Conservation (phyloP, 2,329 filamentous ascomycete species). For the Aureobasidium melanogenum region DNA sequence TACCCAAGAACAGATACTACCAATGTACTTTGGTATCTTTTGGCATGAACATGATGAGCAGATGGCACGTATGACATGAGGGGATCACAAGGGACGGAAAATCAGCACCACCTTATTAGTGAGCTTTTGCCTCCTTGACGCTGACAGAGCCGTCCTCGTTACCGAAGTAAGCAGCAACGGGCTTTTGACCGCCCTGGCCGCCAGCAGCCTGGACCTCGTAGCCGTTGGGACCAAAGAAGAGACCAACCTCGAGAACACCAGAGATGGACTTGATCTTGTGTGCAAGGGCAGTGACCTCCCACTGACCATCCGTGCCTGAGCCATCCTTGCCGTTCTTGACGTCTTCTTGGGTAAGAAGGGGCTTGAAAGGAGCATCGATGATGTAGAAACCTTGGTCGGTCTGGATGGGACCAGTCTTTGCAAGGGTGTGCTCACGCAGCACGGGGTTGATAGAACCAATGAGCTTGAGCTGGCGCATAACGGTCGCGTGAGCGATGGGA, state of each 20-base stretch:
- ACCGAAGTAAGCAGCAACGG: slow-evolving; percentile 90
- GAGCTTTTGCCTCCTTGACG: not conserved
- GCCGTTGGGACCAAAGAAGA: slow-evolving; percentile 80
- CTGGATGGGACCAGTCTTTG: slow-evolving; percentile 74
- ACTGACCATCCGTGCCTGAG: slow-evolving; percentile 48
- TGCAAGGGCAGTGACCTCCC: slow-evolving; percentile 72
- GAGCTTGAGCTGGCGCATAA: slow-evolving; percentile 60
- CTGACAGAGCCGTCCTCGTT: slow-evolving; percentile 54
- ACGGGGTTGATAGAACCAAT: slow-evolving; percentile 65
- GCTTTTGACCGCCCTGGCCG: slow-evolving; percentile 71
- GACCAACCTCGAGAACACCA: slow-evolving; percentile 83
- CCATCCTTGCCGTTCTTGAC: slow-evolving; percentile 33
- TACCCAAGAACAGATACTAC: not conserved
- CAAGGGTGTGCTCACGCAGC: slow-evolving; percentile 62
- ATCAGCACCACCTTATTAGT: not conserved
- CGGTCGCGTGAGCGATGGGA: slow-evolving; percentile 69
- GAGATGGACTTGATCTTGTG: slow-evolving; percentile 68
- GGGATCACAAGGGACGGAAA: not conserved
- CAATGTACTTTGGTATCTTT: slow-evolving; percentile 10
- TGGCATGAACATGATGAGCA: not conserved
- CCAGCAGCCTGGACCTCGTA: slow-evolving; percentile 52
- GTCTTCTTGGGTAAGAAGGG: slow-evolving; percentile 58
- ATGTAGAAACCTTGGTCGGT: slow-evolving; percentile 85
- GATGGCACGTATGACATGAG: not conserved
- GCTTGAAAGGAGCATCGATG: slow-evolving; percentile 78